Evolutionary conservation across 1,139 yeast genomes (phyloP).

Genomic region (Geotrichum cucujoidarum): DNA sequence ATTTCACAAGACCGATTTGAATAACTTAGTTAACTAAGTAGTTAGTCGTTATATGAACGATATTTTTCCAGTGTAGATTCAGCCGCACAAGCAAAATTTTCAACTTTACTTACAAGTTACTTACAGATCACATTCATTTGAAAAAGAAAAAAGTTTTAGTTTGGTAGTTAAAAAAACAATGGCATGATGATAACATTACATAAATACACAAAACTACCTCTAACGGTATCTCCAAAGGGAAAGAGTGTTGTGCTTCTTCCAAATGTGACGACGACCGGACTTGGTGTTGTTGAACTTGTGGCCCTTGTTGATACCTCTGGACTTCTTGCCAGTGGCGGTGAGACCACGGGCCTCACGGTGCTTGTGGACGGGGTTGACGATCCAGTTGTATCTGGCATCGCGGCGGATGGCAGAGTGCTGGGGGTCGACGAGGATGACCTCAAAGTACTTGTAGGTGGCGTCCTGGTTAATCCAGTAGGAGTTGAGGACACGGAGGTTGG

Average conservation of each 20-base stretch:
- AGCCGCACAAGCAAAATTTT: too few species aligned
- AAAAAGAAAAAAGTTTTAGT: too few species aligned
- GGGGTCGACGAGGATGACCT: conserved; percentile 96
- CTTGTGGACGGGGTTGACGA: conserved; percentile 98
- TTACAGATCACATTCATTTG: too few species aligned
- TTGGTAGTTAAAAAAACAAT: neutral
- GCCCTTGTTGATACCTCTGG: conserved; percentile 99
- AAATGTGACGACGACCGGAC: conserved; percentile 97
- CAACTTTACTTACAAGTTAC: too few species aligned
- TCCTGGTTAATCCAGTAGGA: conserved; percentile 99
- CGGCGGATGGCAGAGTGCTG: conserved; percentile 98
- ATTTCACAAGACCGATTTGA: too few species aligned
- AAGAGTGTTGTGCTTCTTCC: conserved; percentile 99
- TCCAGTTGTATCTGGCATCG: conserved; percentile 99
- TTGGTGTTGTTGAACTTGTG: conserved; percentile 97
- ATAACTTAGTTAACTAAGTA: too few species aligned
- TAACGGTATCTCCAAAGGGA: conserved; percentile 99
- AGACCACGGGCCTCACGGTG: conserved; percentile 99
- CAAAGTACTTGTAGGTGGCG: conserved; percentile 98
- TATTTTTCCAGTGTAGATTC: too few species aligned
- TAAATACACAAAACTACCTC: conserved; percentile 23
- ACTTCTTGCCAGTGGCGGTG: conserved; percentile 96
- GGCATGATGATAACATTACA: conserved; percentile 52
- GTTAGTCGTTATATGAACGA: too few species aligned
- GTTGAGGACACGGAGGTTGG: conserved; percentile 98